phyloP scores from a whole-genome alignment of 768 basidiomycete genomes.

The Clavaria fumosa region DNA sequence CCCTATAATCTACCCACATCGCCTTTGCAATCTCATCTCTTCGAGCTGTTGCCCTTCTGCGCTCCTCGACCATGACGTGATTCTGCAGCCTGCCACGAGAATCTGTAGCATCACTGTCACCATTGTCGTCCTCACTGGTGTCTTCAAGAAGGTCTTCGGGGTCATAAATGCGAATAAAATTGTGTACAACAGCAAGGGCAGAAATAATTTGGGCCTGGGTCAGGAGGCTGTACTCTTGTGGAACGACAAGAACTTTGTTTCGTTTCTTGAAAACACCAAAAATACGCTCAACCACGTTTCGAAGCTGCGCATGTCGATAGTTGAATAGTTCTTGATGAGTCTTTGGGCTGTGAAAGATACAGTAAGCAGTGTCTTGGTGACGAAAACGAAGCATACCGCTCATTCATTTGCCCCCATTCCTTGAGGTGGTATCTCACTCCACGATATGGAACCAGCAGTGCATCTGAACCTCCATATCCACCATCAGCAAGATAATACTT shows the following conservation, averaged over 20 bases:
- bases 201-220: constrained; percentile 14
- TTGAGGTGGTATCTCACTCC: constrained; percentile 18
- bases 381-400: too few species aligned
- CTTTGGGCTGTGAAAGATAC: constrained; percentile 15
- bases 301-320: constrained; percentile 22
- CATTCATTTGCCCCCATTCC: constrained; percentile 20
- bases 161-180: constrained; percentile 17
- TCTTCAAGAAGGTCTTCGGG: constrained; percentile 2
- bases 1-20: constrained; percentile 9
- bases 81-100: too few species aligned
- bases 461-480: constrained; percentile 14
- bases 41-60: constrained; percentile 4
- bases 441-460: constrained; percentile 16
- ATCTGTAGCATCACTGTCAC: too few species aligned
- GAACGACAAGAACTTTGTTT: constrained; percentile 9
- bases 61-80: too few species aligned
- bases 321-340: constrained; percentile 27
- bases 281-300: constrained; percentile 24
- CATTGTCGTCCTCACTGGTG: constrained; percentile 2
- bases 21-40: constrained; percentile 8
- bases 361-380: too few species aligned
- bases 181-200: constrained; percentile 15
- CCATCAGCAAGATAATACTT: constrained; percentile 18
- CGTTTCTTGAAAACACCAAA: constrained; percentile 23
- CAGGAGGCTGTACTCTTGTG: constrained; percentile 12